Base-by-base conservation (phyloP, 1,284 basidiomycete species). In the Agaricales sp. region DNA sequence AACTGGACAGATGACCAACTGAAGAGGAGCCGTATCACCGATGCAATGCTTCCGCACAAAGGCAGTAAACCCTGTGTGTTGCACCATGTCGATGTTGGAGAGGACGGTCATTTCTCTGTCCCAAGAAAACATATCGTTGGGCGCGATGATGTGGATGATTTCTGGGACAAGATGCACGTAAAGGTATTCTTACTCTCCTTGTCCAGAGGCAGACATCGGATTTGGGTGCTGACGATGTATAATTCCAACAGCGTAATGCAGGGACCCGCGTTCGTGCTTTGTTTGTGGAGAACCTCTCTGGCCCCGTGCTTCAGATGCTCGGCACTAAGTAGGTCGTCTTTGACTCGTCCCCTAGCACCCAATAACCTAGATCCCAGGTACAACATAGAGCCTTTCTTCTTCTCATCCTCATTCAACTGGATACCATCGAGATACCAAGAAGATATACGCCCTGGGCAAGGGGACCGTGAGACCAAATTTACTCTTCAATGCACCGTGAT, bases 401-500 rank as follows among this genome's bases (percentile, higher is more conserved):
- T 77, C 58, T 73, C 77, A 1, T 77, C 75, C 2, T 74, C 75
- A 1, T 55, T 75, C 2, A 74, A 75, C 35, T 75, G 73, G 70
- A 79, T 77, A 54, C 77, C 77, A 4, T 67, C 75, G 2, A 65
- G 73, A 50, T 77, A 75, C 54, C 75, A 74, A 53, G 71, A 74
- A 47, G 66, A 66, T 50, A 51, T 69, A 1, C 47, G 58, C 0
- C 55, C 53, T 3, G 53, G 59, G 1, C 50, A 67, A 48, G 64
- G 72, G 38, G 76, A 78, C 55, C 77, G 77, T 78, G 54, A 56
- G 75, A 54, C 4, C 26, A n/a, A 3, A 6, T 18, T 21, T 26
- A 24, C 13, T 43, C 46, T 6, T 19, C 13, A 22, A 19, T 45
- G 24, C 6, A 6, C 18, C 16, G 14, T 45, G 0, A 13, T 23